Base-by-base conservation (phyloP, 2,329 filamentous ascomycete species). In the Fusarium illudens region DNA sequence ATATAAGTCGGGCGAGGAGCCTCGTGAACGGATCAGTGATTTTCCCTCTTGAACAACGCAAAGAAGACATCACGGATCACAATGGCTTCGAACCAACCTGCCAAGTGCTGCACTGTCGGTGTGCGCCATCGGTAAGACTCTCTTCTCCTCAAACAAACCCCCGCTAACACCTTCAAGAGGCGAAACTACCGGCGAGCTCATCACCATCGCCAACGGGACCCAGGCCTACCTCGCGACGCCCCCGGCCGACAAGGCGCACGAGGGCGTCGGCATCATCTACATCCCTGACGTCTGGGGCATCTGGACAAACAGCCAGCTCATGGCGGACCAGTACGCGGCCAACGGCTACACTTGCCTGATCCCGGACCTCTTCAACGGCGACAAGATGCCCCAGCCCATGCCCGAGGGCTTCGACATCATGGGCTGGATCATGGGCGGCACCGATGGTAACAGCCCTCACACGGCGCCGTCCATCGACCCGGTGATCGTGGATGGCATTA, bases 31-130 rank as follows among this genome's bases (percentile, higher is more conserved):
- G 15, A 36, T 36, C 17, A 29, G 29, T 34, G 42, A 39, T 37
- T 17, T 54, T 56, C 22, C 1, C 22, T 50, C 22, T 25, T 48
- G 17, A 34, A 34, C 48, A 39, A 29, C 36, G 52, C 8, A 20
- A 15, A 52, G 30, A 48, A 34, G 49, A 36, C 34, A 49, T 46
- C 25, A 19, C 6, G 25, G 15, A 30, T 13, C 12, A 53, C 42
- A 56, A 88, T 88, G 86, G 83, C 86, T 33, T 88, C 86, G 4
- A 80, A 86, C 70, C 80, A 82, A 57, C 84, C 85, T 12, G 83
- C 73, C 58, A 71, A 78, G 56, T 88, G 86, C 82, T 88, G 86
- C 78, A 79, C 79, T 30, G 71, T 82, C 56, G 86, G 85, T 62
- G 77, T 84, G 62, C 84, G 81, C 75, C 84, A 87, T 69, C 82